Evolutionary conservation across 2,329 filamentous ascomycete genomes (phyloP).

Genomic region (Paracamarosporium sp.): DNA sequence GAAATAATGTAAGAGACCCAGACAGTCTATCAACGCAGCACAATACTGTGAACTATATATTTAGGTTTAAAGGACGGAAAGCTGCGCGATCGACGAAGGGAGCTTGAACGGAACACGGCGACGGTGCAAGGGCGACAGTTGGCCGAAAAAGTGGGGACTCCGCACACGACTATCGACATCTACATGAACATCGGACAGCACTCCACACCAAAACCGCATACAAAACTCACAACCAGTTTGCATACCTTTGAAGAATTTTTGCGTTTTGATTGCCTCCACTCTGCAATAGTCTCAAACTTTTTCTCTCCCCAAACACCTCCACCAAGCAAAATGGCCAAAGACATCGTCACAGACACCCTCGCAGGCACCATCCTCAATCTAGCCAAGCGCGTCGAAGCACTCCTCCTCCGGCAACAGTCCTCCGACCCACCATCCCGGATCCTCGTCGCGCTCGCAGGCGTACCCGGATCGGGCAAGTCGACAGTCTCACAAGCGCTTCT

Average conservation of each 20-base stretch:
- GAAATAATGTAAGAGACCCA: too few relatives aligned
- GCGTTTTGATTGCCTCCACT: neutral
- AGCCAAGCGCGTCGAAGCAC: neutral
- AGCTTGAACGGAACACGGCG: neutral
- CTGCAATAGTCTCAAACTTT: neutral
- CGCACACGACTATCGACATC: neutral
- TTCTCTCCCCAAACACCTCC: neutral
- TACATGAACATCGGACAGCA: neutral
- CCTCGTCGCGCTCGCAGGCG: constrained; percentile 34
- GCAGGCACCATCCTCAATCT: neutral
- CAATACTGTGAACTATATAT: too few relatives aligned
- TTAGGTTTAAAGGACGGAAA: too few relatives aligned
- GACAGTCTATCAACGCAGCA: too few relatives aligned
- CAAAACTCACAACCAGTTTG: neutral
- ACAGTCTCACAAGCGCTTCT: constrained; percentile 31
- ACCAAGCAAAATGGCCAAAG: neutral
- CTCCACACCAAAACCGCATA: neutral
- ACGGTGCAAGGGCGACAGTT: neutral
- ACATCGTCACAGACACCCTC: neutral
- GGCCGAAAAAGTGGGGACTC: neutral
- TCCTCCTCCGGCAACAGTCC: constrained; percentile 14
- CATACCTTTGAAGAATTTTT: neutral
- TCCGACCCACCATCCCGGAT: constrained; percentile 25
- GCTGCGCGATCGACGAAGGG: neutral
- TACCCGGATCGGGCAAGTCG: constrained; percentile 35